A percentile compares a stretch with the other conserved stretches of the same genome.
phyloP scores from a whole-genome alignment of 768 basidiomycete species.

The Lentinula edodes region DNA sequence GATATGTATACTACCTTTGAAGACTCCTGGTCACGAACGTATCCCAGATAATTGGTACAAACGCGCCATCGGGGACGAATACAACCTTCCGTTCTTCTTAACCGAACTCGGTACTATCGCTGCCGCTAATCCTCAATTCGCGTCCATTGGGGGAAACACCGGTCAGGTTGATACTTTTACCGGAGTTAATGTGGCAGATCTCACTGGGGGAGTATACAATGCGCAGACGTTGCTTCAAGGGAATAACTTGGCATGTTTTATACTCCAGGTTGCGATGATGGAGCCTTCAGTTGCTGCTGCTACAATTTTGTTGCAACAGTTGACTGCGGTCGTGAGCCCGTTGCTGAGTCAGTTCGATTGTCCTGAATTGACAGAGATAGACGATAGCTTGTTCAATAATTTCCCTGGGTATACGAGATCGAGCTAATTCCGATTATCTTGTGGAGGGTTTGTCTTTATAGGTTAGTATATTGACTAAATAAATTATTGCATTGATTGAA shows the following conservation, averaged over 20 bases:
- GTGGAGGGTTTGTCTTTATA: too few species aligned
- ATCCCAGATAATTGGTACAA: conserved; percentile 7
- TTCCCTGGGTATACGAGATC: background rate
- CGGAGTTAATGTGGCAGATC: background rate
- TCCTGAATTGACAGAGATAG: background rate
- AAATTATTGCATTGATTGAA: too few species aligned
- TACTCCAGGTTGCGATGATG: background rate
- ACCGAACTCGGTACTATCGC: background rate
- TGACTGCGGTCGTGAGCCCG: background rate
- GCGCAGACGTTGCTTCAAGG: background rate
- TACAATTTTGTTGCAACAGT: background rate
- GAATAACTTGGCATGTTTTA: background rate
- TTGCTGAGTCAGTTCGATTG: background rate
- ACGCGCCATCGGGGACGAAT: conserved; percentile 2
- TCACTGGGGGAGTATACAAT: conserved; percentile 4
- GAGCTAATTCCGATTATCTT: too few species aligned
- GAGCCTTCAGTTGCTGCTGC: background rate
- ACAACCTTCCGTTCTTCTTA: background rate
- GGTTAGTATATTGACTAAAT: too few species aligned
- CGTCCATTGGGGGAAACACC: conserved; percentile 5
- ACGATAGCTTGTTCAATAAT: background rate
- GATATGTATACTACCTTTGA: background rate
- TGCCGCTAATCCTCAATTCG: background rate
- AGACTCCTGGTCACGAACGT: conserved; percentile 5
- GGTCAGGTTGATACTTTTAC: conserved; percentile 4